These are phyloP conservation scores for Pseudopyrenochaeta lycopersici DNA, from an alignment of 2,329 filamentous ascomycete species.

Conservation along the genomic window DNA sequence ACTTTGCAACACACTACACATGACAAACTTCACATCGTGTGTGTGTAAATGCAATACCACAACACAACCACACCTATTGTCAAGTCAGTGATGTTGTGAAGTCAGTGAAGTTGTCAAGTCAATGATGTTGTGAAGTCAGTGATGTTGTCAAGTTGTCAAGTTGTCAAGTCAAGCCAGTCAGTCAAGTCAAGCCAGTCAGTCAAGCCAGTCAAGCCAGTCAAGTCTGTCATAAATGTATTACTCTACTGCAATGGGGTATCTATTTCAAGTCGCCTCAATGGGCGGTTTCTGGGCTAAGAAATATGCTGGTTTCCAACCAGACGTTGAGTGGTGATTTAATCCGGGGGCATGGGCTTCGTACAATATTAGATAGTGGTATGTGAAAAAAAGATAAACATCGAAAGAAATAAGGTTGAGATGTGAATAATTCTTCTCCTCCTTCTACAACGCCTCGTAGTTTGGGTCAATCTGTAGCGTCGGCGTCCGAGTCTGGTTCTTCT, in stretches of 20 bases:
- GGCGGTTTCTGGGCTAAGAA: conserved; percentile 10
- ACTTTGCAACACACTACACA: too few relatives aligned
- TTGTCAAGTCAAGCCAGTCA: too few relatives aligned
- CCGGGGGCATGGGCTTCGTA: conserved; percentile 23
- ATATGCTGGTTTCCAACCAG: conserved; percentile 14
- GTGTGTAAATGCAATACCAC: too few relatives aligned
- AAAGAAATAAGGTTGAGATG: conserved; percentile 26
- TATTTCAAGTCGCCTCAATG: conserved; percentile 23
- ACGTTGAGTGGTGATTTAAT: conserved; percentile 17
- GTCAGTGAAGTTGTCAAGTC: too few relatives aligned
- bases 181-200: too few relatives aligned
- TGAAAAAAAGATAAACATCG: conserved; percentile 35
- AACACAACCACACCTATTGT: too few relatives aligned
- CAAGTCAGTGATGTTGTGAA: too few relatives aligned
- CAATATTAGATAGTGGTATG: conserved; percentile 30
- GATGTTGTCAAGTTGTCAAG: too few relatives aligned
- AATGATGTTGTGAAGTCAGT: too few relatives aligned
- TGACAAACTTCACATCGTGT: too few relatives aligned
- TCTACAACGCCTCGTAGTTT: conserved; percentile 40
- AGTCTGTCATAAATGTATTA: conserved; percentile 15
- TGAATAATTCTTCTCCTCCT: conserved; percentile 10
- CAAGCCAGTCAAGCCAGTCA: not conserved
- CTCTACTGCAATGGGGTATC: conserved; percentile 33
- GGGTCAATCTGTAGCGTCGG: conserved; percentile 52
- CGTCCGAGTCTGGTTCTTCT: conserved; percentile 46